Evolutionary conservation across 805 yeast genomes (phyloP).

Genomic region (Grigorovia humatica): DNA sequence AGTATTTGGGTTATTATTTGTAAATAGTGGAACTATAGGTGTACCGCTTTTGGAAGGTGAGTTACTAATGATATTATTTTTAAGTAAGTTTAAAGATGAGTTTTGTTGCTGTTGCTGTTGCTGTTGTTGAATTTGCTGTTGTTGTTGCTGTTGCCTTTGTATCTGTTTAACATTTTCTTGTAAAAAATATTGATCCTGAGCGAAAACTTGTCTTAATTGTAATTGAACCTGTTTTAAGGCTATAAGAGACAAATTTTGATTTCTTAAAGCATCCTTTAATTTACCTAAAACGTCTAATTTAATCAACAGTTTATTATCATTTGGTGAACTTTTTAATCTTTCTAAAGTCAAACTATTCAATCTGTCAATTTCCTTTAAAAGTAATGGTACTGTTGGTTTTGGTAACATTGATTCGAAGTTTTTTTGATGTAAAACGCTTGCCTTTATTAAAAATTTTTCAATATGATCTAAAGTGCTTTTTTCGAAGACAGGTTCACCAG

Average conservation of each 20-base stretch:
- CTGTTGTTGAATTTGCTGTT: slow-evolving; percentile 10
- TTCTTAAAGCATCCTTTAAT: slow-evolving; percentile 28
- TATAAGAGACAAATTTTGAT: slow-evolving; percentile 25
- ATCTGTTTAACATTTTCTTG: slow-evolving; percentile 20
- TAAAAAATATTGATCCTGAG: slow-evolving; percentile 29
- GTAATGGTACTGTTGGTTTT: slow-evolving; percentile 23
- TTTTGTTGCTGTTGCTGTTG: slow-evolving; percentile 4
- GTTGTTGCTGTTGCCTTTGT: slow-evolving; percentile 21
- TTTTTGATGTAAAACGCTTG: slow-evolving; percentile 38
- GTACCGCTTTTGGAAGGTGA: slow-evolving; percentile 3
- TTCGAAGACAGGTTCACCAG: slow-evolving; percentile 53
- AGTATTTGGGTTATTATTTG: not conserved
- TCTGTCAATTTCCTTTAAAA: slow-evolving; percentile 29
- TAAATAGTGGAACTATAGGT: slow-evolving; percentile 1
- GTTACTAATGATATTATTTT: not conserved
- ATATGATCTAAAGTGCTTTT: slow-evolving; percentile 57
- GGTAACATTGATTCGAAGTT: slow-evolving; percentile 23
- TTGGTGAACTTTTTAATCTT: slow-evolving; percentile 24
- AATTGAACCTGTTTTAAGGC: slow-evolving; percentile 30
- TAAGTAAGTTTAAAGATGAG: not conserved
- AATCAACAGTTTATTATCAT: slow-evolving; percentile 25
- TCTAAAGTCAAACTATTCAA: slow-evolving; percentile 27
- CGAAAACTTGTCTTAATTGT: slow-evolving; percentile 31
- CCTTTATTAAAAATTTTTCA: slow-evolving; percentile 59
- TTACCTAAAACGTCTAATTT: slow-evolving; percentile 29